Percentiles rank a stretch among this genome's conserved stretches.
Evolutionary conservation across 2,329 filamentous ascomycete species (phyloP).

Genomic region (Verticillium nonalfalfae): DNA sequence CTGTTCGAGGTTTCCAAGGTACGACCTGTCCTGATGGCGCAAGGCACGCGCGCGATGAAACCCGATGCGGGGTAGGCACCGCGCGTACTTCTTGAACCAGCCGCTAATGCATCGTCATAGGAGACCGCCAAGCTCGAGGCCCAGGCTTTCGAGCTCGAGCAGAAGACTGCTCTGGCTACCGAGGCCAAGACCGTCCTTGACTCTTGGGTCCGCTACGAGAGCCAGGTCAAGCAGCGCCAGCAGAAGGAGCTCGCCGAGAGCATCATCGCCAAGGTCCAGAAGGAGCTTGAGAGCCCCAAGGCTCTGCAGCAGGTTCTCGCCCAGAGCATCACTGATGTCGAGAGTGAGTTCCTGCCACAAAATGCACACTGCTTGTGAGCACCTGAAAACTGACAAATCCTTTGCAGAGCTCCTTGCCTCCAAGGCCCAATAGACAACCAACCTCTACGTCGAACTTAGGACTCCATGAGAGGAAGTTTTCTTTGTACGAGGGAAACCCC

Average conservation of each 20-base stretch:
- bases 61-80: background rate
- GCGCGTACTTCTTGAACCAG: background rate
- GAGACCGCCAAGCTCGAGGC: constrained; percentile 97
- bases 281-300: constrained; percentile 98
- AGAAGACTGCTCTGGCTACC: constrained; percentile 82
- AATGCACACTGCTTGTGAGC: constrained; percentile 1
- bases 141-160: constrained; percentile 94
- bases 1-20: constrained; percentile 99
- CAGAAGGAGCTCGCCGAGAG: constrained; percentile 90
- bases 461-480: constrained; percentile 29
- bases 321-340: constrained; percentile 92
- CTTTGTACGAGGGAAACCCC: constrained; percentile 38
- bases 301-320: constrained; percentile 94
- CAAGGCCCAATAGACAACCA: constrained; percentile 54
- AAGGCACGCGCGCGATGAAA: background rate
- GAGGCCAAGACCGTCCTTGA: constrained; percentile 96
- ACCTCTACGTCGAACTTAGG: constrained; percentile 2
- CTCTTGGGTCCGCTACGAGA: constrained; percentile 97
- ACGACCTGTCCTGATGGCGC: constrained; percentile 19
- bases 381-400: background rate
- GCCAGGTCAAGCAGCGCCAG: constrained; percentile 97
- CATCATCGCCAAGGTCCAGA: constrained; percentile 95
- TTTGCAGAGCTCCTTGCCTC: constrained; percentile 52
- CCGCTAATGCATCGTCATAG: constrained; percentile 34
- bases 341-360: constrained; percentile 56